Percentiles rank a stretch among this genome's conserved stretches.
Evolutionary conservation across 2,329 filamentous ascomycete species (phyloP).

Genomic region (Talaromyces albobiverticillius): DNA sequence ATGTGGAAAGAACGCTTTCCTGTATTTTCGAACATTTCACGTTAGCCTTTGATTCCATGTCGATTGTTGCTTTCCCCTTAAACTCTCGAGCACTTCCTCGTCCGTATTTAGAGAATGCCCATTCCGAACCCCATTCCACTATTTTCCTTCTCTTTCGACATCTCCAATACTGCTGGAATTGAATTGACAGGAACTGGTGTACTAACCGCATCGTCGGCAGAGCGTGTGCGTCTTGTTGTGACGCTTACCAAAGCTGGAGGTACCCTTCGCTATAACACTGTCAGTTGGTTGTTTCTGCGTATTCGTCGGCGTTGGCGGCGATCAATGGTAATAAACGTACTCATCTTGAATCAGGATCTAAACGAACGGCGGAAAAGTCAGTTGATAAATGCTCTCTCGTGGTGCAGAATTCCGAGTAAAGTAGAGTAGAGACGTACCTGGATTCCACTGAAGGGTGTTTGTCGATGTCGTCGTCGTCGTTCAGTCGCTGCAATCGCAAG

Average conservation of each 20-base stretch:
- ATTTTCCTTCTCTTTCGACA: constrained; percentile 5
- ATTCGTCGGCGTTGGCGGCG: constrained; percentile 23
- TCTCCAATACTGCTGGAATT: background rate
- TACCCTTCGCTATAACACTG: constrained; percentile 63
- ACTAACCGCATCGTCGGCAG: constrained; percentile 97
- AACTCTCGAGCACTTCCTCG: constrained; percentile 5
- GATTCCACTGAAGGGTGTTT: constrained; percentile 46
- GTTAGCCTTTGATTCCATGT: constrained; percentile 25
- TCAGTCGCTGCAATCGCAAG: constrained; percentile 23
- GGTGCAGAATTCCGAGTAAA: constrained; percentile 7
- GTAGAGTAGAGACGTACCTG: constrained; percentile 11
- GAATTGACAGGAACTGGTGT: constrained; percentile 15
- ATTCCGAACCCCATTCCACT: constrained; percentile 1
- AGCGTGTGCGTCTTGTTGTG: constrained; percentile 98
- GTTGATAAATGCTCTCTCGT: constrained; percentile 27
- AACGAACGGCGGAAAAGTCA: constrained; percentile 14
- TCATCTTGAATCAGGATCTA: constrained; percentile 56
- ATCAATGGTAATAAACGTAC: constrained; percentile 40
- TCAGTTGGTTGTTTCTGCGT: constrained; percentile 38
- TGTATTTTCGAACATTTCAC: constrained; percentile 41
- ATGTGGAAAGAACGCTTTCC: constrained; percentile 97
- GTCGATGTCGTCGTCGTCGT: constrained; percentile 39
- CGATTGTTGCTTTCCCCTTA: background rate
- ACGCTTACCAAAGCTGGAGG: constrained; percentile 72
- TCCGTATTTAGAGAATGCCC: background rate